Evolutionary conservation across 495 filamentous ascomycete species (phyloP).

Genomic region (Lophium mytilinum): DNA sequence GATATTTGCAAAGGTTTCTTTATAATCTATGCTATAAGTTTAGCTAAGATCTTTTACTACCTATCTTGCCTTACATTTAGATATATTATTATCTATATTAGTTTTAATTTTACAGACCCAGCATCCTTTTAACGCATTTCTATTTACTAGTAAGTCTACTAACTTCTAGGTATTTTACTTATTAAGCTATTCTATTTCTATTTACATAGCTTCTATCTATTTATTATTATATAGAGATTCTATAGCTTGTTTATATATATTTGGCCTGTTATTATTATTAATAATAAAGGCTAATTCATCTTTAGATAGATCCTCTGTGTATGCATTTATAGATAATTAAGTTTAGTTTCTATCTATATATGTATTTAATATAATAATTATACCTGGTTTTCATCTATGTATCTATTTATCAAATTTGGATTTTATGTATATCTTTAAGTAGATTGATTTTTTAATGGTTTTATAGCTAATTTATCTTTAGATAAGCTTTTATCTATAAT

Average conservation of each 20-base stretch:
- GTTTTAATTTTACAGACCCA: slow-evolving; percentile 24
- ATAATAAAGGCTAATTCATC: background rate
- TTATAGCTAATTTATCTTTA: too few relatives aligned
- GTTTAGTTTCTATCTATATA: too few relatives aligned
- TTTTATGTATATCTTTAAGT: too few relatives aligned
- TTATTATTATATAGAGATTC: background rate
- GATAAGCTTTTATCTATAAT: too few relatives aligned
- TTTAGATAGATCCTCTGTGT: background rate
- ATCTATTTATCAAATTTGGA: too few relatives aligned
- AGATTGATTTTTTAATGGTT: too few relatives aligned
- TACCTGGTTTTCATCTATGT: too few relatives aligned
- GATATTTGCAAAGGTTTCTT: slow-evolving; percentile 26
- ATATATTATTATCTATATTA: slow-evolving; percentile 1
- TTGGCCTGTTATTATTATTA: background rate
- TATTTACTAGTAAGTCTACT: slow-evolving; percentile 11
- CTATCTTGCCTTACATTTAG: slow-evolving; percentile 22
- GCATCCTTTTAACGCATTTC: background rate
- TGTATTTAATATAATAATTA: too few relatives aligned
- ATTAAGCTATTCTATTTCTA: background rate
- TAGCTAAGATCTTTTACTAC: slow-evolving; percentile 24
- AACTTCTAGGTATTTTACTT: slow-evolving; percentile 5
- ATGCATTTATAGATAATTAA: too few relatives aligned
- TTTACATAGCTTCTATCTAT: background rate
- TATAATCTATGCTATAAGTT: slow-evolving; percentile 23
- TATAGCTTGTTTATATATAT: background rate